Evolutionary conservation across 768 basidiomycete genomes (phyloP), one percentile per base, ranked within the genome.

Genomic region (Amanita brunnescens): DNA sequence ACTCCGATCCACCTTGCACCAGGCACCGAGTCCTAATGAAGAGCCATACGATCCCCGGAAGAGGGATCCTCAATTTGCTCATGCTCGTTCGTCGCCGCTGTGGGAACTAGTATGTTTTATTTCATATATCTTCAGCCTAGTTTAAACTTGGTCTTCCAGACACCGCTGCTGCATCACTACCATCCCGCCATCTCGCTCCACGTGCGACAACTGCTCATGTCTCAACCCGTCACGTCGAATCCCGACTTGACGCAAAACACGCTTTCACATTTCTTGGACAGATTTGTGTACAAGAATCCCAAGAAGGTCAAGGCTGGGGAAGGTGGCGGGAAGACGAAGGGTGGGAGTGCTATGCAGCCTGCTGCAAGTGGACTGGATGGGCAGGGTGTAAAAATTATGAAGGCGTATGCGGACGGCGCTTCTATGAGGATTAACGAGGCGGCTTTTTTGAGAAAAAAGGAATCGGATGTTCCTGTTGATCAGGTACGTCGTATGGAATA

Each of bases 321-420:
- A 6, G 63, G 67, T 21, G 66, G 60, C 39, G 60, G 52, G 41
- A 75, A 71, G 51, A 70, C 78, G 6, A 85, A 83, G 61, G 94
- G 93, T n/a, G 74, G 80, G 0, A 90, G 86, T 55, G 87, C 89
- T 49, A 98, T 98, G 96, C 95, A 99, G 68, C 92, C 92, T n/a
- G 81, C 84, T 1, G 86, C 87, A 5, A 77, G 76, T 43, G 75
- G 72, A 1, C 57, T 77, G n/a, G 85, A 84, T 52, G 72, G 76
- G 10, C 69, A 69, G 2, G 81, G 87, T 2, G 81, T 91, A 35
- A 90, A 86, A 67, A 75, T 91, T 37, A 62, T 81, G 40, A 81
- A 77, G 59, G 82, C 83, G 2, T 79, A 84, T 51, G 69, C 76
- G 26, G 69, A 67, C 43, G 66, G 69, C 2, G 68, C 61, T 16